These are phyloP conservation scores for Pseudohalonectria lignicola DNA, from an alignment of 2,329 filamentous ascomycete genomes.

Conservation along the genomic window DNA sequence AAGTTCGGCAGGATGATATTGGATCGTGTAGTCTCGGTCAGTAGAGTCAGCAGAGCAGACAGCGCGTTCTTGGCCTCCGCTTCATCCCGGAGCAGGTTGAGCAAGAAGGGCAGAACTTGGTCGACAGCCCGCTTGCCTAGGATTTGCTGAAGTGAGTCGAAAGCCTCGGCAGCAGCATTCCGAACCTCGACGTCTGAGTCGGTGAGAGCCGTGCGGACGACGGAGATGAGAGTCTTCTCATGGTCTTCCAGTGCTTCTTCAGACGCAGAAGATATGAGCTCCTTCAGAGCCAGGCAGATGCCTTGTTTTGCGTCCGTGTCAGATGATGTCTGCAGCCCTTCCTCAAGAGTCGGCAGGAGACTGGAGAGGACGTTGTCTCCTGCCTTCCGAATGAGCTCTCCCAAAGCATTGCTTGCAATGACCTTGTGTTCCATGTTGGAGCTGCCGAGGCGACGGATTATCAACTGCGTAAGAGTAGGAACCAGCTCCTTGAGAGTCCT, in stretches of 20 bases:
- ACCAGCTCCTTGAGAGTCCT: slow-evolving; percentile 90
- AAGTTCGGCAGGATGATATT: slow-evolving; percentile 96
- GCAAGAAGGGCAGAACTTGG: slow-evolving; percentile 84
- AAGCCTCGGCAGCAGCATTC: slow-evolving; percentile 93
- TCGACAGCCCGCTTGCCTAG: slow-evolving; percentile 92
- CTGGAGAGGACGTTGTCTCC: slow-evolving; percentile 86
- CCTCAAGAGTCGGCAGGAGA: slow-evolving; percentile 82
- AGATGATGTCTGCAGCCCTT: slow-evolving; percentile 76
- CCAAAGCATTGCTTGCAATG: slow-evolving; percentile 93
- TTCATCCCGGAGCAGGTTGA: slow-evolving; percentile 79
- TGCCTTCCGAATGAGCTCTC: slow-evolving; percentile 93
- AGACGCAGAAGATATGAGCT: slow-evolving; percentile 83
- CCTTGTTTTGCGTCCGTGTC: slow-evolving; percentile 92
- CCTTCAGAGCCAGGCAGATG: slow-evolving; percentile 91
- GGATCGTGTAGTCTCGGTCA: slow-evolving; percentile 86
- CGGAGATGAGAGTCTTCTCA: slow-evolving; percentile 88
- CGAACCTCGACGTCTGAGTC: slow-evolving; percentile 83
- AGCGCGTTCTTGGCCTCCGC: slow-evolving; percentile 85
- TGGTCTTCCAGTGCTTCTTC: slow-evolving; percentile 86
- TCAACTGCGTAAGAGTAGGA: slow-evolving; percentile 85
- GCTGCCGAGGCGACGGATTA: slow-evolving; percentile 87
- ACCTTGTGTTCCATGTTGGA: slow-evolving; percentile 98
- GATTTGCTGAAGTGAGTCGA: slow-evolving; percentile 88
- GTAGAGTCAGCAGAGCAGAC: slow-evolving; percentile 80
- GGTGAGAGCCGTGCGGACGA: slow-evolving; percentile 84